Percentiles rank a stretch among this genome's conserved stretches.
phyloP scores from a whole-genome alignment of 164 flowering plant genomes.

The Taxillus chinensis region DNA sequence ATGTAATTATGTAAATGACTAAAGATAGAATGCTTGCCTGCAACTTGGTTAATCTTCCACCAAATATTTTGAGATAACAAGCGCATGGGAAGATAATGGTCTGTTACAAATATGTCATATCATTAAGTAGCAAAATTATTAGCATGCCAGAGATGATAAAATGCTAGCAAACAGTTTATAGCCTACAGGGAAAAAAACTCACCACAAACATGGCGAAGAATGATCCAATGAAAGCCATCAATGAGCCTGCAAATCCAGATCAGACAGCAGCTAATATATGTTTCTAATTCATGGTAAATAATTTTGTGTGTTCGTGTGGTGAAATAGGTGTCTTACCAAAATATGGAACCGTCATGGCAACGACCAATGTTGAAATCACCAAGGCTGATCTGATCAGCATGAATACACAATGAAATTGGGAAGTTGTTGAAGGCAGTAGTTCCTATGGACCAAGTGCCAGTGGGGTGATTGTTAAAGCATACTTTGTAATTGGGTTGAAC shows the following conservation, averaged over 20 bases:
- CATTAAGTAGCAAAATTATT: not conserved
- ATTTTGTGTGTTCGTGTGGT: not conserved
- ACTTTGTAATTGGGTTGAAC: slow-evolving; percentile 57
- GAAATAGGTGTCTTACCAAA: slow-evolving; percentile 37
- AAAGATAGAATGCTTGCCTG: slow-evolving; percentile 22
- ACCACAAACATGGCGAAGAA: slow-evolving; percentile 60
- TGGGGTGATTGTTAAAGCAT: slow-evolving; percentile 60
- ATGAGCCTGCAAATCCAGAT: slow-evolving; percentile 32
- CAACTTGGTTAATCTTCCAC: slow-evolving; percentile 21
- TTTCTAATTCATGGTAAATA: not conserved
- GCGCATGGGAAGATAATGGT: slow-evolving; percentile 53
- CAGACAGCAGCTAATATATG: not conserved
- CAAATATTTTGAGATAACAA: slow-evolving; percentile 41
- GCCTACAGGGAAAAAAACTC: slow-evolving; percentile 21
- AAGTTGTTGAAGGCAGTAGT: slow-evolving; percentile 31
- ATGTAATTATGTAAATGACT: too few species aligned
- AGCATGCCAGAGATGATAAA: not conserved
- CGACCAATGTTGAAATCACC: slow-evolving; percentile 40
- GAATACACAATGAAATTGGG: slow-evolving; percentile 21
- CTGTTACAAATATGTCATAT: slow-evolving; percentile 18
- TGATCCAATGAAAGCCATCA: slow-evolving; percentile 13
- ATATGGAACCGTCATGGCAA: slow-evolving; percentile 54
- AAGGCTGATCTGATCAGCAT: slow-evolving; percentile 42
- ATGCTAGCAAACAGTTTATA: not conserved
- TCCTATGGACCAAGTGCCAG: slow-evolving; percentile 64